A percentile compares a stretch with the other conserved stretches of the same genome.
These are phyloP conservation scores for Cinchona pubescens DNA, from an alignment of 257 asterid species.

Conservation along the genomic window DNA sequence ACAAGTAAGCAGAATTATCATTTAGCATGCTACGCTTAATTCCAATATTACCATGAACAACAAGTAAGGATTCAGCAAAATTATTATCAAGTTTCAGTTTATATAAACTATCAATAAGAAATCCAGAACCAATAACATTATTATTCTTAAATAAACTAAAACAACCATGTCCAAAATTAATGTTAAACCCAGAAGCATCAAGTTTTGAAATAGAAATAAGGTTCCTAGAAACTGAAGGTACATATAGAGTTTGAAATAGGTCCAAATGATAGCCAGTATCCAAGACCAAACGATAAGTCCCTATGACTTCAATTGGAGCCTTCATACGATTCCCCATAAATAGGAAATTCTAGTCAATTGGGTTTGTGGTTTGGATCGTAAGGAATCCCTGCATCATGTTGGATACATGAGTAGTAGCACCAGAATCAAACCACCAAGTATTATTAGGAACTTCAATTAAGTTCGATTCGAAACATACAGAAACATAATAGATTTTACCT, in stretches of 20 bases:
- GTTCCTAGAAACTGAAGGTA: conserved; percentile 3
- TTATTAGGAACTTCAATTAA: too few species aligned
- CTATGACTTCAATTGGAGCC: neutral
- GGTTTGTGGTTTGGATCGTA: conserved; percentile 1
- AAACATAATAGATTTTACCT: neutral
- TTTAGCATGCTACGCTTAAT: too few species aligned
- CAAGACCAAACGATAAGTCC: neutral
- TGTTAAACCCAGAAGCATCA: neutral
- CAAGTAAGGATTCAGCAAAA: too few species aligned
- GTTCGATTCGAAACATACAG: neutral
- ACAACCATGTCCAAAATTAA: neutral
- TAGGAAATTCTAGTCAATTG: neutral
- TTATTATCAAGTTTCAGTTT: neutral
- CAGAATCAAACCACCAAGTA: conserved; percentile 16
- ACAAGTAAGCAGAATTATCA: too few species aligned
- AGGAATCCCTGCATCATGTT: conserved; percentile 13
- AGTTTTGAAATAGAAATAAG: conserved; percentile 5
- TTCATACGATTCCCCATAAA: neutral
- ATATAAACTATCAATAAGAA: neutral
- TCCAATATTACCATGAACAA: too few species aligned
- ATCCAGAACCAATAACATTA: neutral
- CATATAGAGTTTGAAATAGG: conserved; percentile 4
- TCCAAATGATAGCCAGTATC: neutral
- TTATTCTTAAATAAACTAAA: conserved; percentile 6
- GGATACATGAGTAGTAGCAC: neutral